Base-by-base conservation (phyloP, 2,329 filamentous ascomycete genomes). In the Aureobasidium mangrovei region DNA sequence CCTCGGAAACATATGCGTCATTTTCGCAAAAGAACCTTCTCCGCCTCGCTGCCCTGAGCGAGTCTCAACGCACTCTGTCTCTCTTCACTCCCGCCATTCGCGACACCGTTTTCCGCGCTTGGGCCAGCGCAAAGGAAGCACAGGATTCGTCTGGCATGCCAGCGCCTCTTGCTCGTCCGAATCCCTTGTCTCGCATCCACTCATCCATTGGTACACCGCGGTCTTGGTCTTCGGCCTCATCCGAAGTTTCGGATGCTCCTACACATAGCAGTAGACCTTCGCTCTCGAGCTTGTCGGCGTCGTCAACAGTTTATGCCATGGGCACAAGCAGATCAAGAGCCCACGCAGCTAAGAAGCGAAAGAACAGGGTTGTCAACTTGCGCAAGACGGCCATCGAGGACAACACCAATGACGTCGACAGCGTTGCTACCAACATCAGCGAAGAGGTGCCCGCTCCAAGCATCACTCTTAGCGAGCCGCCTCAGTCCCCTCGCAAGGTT, bases 1-100 rank as follows among this genome's bases (percentile, higher is more conserved):
- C 85, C 3, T 78, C 85, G 5, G 91, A 95, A 65, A 82, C 86
- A 24, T 89, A 95, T 67, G 90, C 89, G 0, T 79, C 95, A 4
- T 97, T 98, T 68, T 97, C 91, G 0, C 89, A 95, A 65, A 95
- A 95, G 77, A 97, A 95, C 63, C 75, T 97, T 36, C 72, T 95
- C 27, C 85, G 88, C 48, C 76, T 98, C 9, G 88, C 86, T 27
- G 82, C 88, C 0, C 74, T 98, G 55, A 90, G 83, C 3, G 86
- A 95, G 64, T 95, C 90, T 2, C 90, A 97, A 63, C 83, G 88
- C 45, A 97, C 93, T 0, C 73, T 97, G 33, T 95, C 91, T 4
- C 75, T 97, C 0, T 95, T 95, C 66, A 96, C 91, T 1, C 90
- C 91, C 0, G 83, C 85, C n/a, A 91, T 97, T 56, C 77, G 82